A percentile compares a stretch with the other conserved stretches of the same genome.
These are phyloP conservation scores for Dioscorea dumetorum DNA, from an alignment of 106 monocot species.

Conservation along the genomic window DNA sequence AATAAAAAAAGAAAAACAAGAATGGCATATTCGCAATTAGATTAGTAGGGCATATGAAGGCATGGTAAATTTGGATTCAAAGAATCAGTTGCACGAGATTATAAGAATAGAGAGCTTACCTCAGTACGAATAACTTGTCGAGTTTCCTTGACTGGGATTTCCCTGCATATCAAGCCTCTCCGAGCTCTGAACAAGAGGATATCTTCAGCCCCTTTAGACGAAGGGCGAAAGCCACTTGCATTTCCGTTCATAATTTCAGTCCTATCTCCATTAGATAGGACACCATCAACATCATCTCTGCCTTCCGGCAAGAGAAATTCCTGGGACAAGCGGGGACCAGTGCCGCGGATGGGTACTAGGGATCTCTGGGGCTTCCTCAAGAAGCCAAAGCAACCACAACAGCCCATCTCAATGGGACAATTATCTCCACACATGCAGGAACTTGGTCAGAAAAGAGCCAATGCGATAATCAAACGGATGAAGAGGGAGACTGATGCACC, in stretches of 20 bases:
- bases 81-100: background rate
- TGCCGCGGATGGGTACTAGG: conserved; percentile 11
- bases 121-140: conserved; percentile 23
- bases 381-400: conserved; percentile 79
- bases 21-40: too few species aligned
- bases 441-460: background rate
- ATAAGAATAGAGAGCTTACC: conserved; percentile 18
- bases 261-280: conserved; percentile 25
- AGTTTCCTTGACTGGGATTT: conserved; percentile 82
- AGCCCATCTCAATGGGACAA: conserved; percentile 41
- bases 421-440: conserved; percentile 16
- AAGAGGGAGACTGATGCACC: too few species aligned
- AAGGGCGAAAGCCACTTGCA: background rate
- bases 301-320: conserved; percentile 20
- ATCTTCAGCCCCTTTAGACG: conserved; percentile 26
- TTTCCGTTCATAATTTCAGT: background rate
- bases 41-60: too few species aligned
- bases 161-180: conserved; percentile 53
- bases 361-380: conserved; percentile 44
- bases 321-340: conserved; percentile 17
- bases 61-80: too few species aligned
- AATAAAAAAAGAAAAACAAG: too few species aligned
- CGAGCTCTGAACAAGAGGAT: conserved; percentile 32
- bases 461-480: too few species aligned
- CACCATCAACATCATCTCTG: conserved; percentile 19